A percentile compares a stretch with the other conserved stretches of the same genome.
Evolutionary conservation across 768 basidiomycete genomes (phyloP).

Genomic region (Boletus edulis): DNA sequence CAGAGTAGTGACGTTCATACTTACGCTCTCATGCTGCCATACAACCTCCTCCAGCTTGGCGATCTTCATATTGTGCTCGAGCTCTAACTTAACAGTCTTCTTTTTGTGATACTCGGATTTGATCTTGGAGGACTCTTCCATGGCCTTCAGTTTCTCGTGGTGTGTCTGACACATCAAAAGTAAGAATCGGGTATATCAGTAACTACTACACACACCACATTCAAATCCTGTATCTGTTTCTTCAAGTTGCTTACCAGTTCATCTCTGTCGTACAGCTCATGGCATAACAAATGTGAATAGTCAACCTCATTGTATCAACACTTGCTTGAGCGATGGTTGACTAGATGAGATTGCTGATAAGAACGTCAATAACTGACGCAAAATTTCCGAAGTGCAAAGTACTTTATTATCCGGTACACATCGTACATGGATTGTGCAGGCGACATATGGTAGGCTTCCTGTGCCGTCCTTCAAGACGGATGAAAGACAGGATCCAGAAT

Average conservation of each 20-base stretch:
- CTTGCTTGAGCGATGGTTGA: background rate
- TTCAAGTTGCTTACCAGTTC: background rate
- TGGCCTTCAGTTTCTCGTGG: background rate
- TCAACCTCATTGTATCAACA: background rate
- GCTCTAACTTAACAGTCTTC: background rate
- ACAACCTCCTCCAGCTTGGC: no score
- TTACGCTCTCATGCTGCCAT: no score
- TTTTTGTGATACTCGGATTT: background rate
- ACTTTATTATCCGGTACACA: background rate
- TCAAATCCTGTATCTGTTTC: background rate
- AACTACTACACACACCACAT: background rate
- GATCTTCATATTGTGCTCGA: no score
- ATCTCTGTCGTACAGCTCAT: background rate
- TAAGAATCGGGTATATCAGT: background rate
- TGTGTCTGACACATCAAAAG: background rate
- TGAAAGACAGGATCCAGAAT: no score
- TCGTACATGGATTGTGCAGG: background rate
- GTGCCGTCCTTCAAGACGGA: no score
- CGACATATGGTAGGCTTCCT: background rate
- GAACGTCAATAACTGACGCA: background rate
- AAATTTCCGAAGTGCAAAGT: background rate
- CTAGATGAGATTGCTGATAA: background rate
- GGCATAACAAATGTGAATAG: background rate
- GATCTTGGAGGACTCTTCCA: background rate
- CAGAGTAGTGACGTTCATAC: no score